These are phyloP conservation scores for Cercospora zeae-maydis DNA, from an alignment of 2,329 filamentous ascomycete genomes.

Conservation along the genomic window DNA sequence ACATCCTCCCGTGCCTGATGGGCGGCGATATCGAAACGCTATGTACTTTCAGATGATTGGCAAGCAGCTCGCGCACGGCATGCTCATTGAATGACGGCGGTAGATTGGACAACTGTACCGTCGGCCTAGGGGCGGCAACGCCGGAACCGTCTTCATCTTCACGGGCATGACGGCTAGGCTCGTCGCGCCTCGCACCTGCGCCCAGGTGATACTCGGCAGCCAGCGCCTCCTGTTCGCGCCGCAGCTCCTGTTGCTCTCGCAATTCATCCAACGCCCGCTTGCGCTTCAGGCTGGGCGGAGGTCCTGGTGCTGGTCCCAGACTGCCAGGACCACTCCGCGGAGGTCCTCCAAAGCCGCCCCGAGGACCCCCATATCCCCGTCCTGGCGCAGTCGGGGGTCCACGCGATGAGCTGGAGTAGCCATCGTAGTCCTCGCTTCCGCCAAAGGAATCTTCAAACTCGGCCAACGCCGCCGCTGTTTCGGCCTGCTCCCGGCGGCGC, in stretches of 20 bases:
- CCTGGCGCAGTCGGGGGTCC: conserved; percentile 16
- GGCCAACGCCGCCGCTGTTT: conserved; percentile 80
- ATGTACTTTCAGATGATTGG: conserved; percentile 28
- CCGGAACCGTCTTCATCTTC: conserved; percentile 43
- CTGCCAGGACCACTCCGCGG: conserved; percentile 49
- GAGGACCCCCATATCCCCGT: conserved; percentile 31
- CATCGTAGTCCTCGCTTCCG: conserved; percentile 41
- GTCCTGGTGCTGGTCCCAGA: conserved; percentile 43
- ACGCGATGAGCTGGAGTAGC: conserved; percentile 21
- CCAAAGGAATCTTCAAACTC: conserved; percentile 80
- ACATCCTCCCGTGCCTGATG: conserved; percentile 52
- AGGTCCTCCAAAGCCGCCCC: conserved; percentile 33
- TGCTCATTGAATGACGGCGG: conserved; percentile 55
- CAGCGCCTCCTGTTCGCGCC: conserved; percentile 27
- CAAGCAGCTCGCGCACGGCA: conserved; percentile 54
- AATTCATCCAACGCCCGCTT: conserved; percentile 36
- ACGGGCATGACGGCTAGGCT: neutral
- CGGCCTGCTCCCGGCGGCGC: conserved; percentile 74
- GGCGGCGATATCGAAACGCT: conserved; percentile 26
- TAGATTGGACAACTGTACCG: conserved; percentile 52
- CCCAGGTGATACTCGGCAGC: conserved; percentile 14
- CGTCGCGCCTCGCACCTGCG: conserved; percentile 31
- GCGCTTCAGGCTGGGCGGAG: conserved; percentile 34
- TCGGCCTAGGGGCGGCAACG: conserved; percentile 47
- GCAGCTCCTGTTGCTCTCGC: conserved; percentile 32